phyloP scores from a whole-genome alignment of 345 rosid genomes.

The Lumnitzera racemosa region DNA sequence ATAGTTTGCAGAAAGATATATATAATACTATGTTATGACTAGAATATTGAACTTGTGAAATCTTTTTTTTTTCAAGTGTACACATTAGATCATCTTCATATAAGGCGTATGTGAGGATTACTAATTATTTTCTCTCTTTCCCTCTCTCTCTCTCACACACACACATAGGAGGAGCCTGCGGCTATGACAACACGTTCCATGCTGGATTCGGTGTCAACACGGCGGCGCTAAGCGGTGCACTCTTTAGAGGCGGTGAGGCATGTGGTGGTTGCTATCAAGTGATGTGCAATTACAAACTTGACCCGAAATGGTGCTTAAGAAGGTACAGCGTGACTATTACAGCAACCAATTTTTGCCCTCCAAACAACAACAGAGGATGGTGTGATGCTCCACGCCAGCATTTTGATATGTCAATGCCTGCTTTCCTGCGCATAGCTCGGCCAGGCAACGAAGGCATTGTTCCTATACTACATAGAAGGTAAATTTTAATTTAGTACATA shows the following conservation, averaged over 20 bases:
- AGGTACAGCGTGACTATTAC: slow-evolving; percentile 48
- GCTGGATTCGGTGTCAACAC: slow-evolving; percentile 78
- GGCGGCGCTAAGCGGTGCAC: slow-evolving; percentile 55
- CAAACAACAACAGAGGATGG: slow-evolving; percentile 76
- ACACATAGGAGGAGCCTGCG: slow-evolving; percentile 76
- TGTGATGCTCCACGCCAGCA: slow-evolving; percentile 74
- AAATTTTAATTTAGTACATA: not conserved
- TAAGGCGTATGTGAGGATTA: too few relatives aligned
- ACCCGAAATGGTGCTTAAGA: slow-evolving; percentile 75
- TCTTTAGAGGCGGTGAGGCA: slow-evolving; percentile 55
- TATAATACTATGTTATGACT: not conserved
- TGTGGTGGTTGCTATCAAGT: slow-evolving; percentile 78
- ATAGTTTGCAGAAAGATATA: not conserved
- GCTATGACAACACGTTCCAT: slow-evolving; percentile 62
- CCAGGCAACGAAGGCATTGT: slow-evolving; percentile 76
- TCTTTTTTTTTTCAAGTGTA: too few relatives aligned
- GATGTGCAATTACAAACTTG: slow-evolving; percentile 45
- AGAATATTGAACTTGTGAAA: too few relatives aligned
- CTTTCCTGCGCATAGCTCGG: slow-evolving; percentile 63
- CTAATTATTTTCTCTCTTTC: too few relatives aligned
- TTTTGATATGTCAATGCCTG: slow-evolving; percentile 64
- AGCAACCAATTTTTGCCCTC: slow-evolving; percentile 79
- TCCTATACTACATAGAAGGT: slow-evolving; percentile 59
- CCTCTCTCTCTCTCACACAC: too few relatives aligned
- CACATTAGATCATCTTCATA: too few relatives aligned